phyloP scores from a whole-genome alignment of 495 filamentous ascomycete genomes.

The Penicillium taxi region DNA sequence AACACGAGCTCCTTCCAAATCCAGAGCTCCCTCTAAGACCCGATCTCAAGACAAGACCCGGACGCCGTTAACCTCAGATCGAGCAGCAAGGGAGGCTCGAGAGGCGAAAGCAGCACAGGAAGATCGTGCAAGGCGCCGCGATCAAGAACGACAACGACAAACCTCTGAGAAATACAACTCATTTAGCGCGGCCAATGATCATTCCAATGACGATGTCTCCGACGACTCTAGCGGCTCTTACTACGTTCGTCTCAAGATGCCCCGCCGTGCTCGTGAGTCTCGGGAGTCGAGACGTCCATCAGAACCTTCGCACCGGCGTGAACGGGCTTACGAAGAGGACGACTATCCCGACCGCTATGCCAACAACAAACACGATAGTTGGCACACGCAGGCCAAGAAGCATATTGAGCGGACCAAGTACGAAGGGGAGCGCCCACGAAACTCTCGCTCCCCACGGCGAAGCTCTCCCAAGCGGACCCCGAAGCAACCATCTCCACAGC shows the following conservation, averaged over 20 bases:
- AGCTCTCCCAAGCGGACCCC: conserved; percentile 10
- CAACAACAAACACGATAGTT: conserved; percentile 6
- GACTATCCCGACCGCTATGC: conserved; percentile 14
- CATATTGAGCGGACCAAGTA: conserved; percentile 35
- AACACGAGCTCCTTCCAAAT: conserved; percentile 27
- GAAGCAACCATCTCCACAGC: conserved; percentile 29
- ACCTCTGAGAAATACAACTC: conserved; percentile 37
- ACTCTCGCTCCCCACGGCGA: neutral
- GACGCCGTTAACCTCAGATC: conserved; percentile 17
- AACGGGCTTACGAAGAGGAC: conserved; percentile 19
- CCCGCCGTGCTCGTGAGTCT: conserved; percentile 12
- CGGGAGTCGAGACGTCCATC: conserved; percentile 15
- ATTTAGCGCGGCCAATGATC: conserved; percentile 26
- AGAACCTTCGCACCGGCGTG: conserved; percentile 14
- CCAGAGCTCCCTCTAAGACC: conserved; percentile 26
- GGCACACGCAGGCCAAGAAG: conserved; percentile 25
- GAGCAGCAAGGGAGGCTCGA: conserved; percentile 26
- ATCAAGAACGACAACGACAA: conserved; percentile 45
- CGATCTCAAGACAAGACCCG: conserved; percentile 37
- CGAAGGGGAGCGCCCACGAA: conserved; percentile 13
- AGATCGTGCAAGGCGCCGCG: conserved; percentile 38
- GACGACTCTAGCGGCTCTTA: conserved; percentile 23
- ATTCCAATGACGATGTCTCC: conserved; percentile 25
- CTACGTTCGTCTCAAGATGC: conserved; percentile 17
- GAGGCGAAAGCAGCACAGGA: conserved; percentile 27